Evolutionary conservation across 805 yeast genomes (phyloP).

Genomic region (Ogataea sp.): DNA sequence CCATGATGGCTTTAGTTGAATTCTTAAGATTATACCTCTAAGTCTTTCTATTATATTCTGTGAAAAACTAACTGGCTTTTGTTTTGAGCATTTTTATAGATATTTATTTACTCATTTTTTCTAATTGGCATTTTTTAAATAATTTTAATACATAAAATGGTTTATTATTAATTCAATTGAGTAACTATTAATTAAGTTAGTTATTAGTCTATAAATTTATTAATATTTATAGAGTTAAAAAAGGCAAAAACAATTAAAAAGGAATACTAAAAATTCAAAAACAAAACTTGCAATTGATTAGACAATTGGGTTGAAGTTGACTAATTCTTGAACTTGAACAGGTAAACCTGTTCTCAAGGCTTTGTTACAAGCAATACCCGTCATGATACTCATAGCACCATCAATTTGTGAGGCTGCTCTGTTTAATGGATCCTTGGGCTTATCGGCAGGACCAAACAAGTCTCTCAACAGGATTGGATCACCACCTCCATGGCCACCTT

Average conservation of each 20-base stretch:
- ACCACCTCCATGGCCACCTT: conserved; percentile 4
- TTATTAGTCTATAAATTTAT: too few species aligned
- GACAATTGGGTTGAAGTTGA: background rate
- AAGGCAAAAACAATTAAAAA: background rate
- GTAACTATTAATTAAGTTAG: too few species aligned
- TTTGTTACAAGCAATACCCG: conserved; percentile 3
- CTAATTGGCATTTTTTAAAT: too few species aligned
- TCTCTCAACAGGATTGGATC: conserved; percentile 2
- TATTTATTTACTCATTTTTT: too few species aligned
- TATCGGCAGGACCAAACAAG: conserved; percentile 1
- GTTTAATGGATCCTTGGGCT: conserved; percentile 1
- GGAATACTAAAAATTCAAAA: background rate
- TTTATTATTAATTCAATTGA: too few species aligned
- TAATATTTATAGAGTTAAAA: background rate
- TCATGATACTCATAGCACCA: conserved; percentile 3
- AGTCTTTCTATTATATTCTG: background rate
- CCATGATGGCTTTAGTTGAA: conserved; percentile 29
- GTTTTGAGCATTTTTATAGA: too few species aligned
- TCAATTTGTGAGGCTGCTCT: conserved; percentile 3
- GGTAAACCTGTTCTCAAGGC: conserved; percentile 3
- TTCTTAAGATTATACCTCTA: conserved; percentile 14
- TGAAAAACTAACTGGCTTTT: too few species aligned
- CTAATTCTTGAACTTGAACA: conserved; percentile 1
- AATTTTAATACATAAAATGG: background rate
- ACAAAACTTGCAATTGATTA: background rate